Evolutionary conservation across 2,329 filamentous ascomycete genomes (phyloP).

Genomic region (Fusarium sp.): DNA sequence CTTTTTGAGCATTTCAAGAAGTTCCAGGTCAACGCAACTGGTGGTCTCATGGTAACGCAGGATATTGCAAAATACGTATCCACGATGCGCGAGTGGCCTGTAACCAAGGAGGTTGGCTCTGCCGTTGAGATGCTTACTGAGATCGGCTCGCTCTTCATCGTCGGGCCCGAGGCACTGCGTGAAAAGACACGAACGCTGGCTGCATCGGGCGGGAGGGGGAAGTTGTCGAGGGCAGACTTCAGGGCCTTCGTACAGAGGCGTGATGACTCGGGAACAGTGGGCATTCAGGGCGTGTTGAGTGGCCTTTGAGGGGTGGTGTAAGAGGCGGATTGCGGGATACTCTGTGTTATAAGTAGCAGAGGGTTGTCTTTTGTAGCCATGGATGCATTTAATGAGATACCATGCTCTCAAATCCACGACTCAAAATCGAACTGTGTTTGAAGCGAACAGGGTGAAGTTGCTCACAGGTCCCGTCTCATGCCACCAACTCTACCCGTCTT

Average conservation of each 20-base stretch:
- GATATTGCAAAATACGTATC: constrained; percentile 95
- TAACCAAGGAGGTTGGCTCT: constrained; percentile 75
- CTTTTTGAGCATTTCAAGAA: constrained; percentile 95
- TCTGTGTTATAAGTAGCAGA: constrained; percentile 26
- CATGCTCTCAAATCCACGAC: constrained; percentile 30
- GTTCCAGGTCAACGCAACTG: constrained; percentile 92
- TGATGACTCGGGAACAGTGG: constrained; percentile 84
- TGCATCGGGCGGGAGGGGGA: constrained; percentile 62
- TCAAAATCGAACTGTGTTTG: background rate
- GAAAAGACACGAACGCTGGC: constrained; percentile 75
- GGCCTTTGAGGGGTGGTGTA: constrained; percentile 58
- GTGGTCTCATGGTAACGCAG: constrained; percentile 94
- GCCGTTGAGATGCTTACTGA: constrained; percentile 89
- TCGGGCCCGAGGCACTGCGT: constrained; percentile 82
- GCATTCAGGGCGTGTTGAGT: constrained; percentile 85
- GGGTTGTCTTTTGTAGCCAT: constrained; percentile 31
- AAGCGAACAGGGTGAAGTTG: background rate
- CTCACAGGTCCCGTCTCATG: constrained; percentile 52
- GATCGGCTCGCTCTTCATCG: constrained; percentile 95
- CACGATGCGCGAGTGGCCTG: constrained; percentile 84
- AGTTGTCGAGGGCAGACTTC: constrained; percentile 76
- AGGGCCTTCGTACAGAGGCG: constrained; percentile 86
- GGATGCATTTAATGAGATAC: constrained; percentile 45
- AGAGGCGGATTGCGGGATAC: constrained; percentile 20
- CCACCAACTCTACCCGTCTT: constrained; percentile 52